Evolutionary conservation across 2,329 filamentous ascomycete species (phyloP).

Genomic region (Penicillium sp.): DNA sequence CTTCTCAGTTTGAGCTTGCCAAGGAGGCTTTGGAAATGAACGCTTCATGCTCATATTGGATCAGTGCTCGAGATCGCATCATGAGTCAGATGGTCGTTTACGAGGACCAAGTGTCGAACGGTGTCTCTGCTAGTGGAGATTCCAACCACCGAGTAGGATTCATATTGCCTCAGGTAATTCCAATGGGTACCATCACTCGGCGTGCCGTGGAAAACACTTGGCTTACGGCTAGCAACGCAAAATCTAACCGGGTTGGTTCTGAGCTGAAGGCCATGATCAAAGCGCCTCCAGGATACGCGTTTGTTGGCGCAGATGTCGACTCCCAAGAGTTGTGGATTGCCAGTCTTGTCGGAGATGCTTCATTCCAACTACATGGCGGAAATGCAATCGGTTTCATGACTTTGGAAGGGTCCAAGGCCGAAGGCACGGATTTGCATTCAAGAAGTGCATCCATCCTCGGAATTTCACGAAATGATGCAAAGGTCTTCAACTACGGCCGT

Average conservation of each 20-base stretch:
- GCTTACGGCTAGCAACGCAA: constrained; percentile 97
- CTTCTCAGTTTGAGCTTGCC: constrained; percentile 85
- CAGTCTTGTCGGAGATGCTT: constrained; percentile 89
- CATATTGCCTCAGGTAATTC: constrained; percentile 93
- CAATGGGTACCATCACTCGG: constrained; percentile 96
- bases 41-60: constrained; percentile 98
- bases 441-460: constrained; percentile 89
- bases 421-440: constrained; percentile 91
- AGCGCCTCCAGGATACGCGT: constrained; percentile 85
- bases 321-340: constrained; percentile 99
- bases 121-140: constrained; percentile 23
- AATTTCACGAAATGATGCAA: constrained; percentile 92
- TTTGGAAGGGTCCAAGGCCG: constrained; percentile 90
- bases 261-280: constrained; percentile 97
- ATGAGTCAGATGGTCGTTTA: constrained; percentile 96
- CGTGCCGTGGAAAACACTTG: constrained; percentile 97
- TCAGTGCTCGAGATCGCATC: constrained; percentile 90
- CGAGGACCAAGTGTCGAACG: constrained; percentile 60
- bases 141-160: constrained; percentile 64
- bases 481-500: constrained; percentile 97
- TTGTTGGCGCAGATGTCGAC: constrained; percentile 96
- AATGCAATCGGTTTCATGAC: constrained; percentile 99
- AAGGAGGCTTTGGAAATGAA: constrained; percentile 99
- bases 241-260: constrained; percentile 92
- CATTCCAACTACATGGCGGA: constrained; percentile 92